Evolutionary conservation across 2,329 filamentous ascomycete species (phyloP), one percentile per base, ranked within the genome.

Genomic region (Paecilomyces fulvus): DNA sequence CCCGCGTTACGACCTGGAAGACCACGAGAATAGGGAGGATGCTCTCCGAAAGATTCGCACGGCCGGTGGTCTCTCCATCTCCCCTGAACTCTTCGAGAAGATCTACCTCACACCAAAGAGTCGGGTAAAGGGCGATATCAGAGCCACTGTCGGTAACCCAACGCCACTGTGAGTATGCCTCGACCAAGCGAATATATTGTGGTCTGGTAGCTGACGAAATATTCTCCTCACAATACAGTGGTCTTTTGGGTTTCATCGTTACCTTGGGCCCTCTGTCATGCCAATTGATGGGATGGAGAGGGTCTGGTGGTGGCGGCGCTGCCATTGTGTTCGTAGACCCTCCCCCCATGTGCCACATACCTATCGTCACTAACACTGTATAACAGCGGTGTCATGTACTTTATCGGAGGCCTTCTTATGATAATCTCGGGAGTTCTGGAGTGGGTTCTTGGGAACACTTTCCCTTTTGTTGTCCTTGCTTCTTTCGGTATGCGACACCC

Each of bases 401-500:
- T 80, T 67, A 76, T 81, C 56, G 81, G 80, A 1, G 82, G 81
- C 2, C 63, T 83, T 7, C 73, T 83, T 55, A 75, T 83, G 70
- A 64, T 79, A 14, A 61, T 83, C 23, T 77, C 77, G 0, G 79
- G 79, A 20, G 62, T 84, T 1, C 72, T 83, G 37, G 82, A 84
- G 64, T 83, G 79, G 65, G 67, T 83, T 55, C 70, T 84, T 1
- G 82, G 81, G 37, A 83, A 84, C 64, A 84, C 80, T 3, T 85
- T 84, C 60, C 75, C 81, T 0, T 80, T 78, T 51, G 77, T 83
- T 37, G 82, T 85, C 28, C 85, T 85, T 65, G 73, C 70, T 55
- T 71, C 76, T 14, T 81, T 78, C 59, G 79, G 80, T 59, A 73
- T 67, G 61, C 57, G 23, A 12, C 9, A 10, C 20, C 14, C 14